phyloP scores from a whole-genome alignment of 2,329 filamentous ascomycete species.

The Cordyceps pruinosa region DNA sequence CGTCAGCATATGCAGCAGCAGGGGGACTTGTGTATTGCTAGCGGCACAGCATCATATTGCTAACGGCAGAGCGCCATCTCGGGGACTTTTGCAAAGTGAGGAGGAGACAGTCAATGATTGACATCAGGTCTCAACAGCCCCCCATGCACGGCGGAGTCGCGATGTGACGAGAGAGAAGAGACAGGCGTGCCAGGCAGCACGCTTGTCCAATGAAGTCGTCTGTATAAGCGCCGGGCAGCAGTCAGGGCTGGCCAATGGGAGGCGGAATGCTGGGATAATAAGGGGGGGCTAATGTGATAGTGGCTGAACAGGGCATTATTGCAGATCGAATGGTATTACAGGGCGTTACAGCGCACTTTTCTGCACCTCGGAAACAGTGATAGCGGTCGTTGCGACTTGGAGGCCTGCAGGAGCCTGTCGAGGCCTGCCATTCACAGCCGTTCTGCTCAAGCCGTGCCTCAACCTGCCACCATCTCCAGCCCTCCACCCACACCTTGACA shows the following conservation, averaged over 20 bases:
- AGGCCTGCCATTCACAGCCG: background rate
- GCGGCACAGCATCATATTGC: too few relatives aligned
- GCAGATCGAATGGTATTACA: background rate
- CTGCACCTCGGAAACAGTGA: background rate
- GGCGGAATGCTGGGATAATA: conserved; percentile 1
- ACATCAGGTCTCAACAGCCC: too few relatives aligned
- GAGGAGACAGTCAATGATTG: too few relatives aligned
- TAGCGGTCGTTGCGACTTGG: background rate
- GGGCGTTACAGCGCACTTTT: background rate
- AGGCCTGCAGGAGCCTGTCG: background rate
- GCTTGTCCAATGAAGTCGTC: conserved; percentile 3
- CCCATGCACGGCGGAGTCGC: background rate
- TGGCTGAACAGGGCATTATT: background rate
- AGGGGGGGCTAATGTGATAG: conserved; percentile 13
- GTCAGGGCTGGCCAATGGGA: background rate
- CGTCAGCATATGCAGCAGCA: too few relatives aligned
- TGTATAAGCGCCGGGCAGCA: conserved; percentile 7
- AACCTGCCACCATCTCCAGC: background rate
- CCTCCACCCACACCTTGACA: background rate
- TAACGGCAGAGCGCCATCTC: too few relatives aligned
- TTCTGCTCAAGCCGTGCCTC: too few relatives aligned
- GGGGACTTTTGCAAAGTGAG: too few relatives aligned
- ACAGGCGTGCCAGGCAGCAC: background rate
- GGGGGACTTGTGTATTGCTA: too few relatives aligned
- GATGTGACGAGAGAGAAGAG: background rate